Base-by-base conservation (phyloP, 2,329 filamentous ascomycete genomes). In the Aureobasidium leucospermi region DNA sequence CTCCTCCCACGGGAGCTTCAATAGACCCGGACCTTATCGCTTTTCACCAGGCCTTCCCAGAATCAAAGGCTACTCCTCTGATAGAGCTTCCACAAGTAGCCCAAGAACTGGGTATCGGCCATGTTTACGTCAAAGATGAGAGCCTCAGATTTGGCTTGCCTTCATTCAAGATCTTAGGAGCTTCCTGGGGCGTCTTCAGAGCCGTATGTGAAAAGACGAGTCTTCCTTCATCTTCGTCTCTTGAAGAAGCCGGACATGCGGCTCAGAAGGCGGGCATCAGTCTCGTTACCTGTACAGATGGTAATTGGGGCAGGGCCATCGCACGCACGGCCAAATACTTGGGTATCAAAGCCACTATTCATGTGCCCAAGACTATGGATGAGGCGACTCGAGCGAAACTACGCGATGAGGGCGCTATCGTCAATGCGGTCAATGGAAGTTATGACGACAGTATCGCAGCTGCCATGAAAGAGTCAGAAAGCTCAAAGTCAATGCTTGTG, bases 161-260 rank as follows among this genome's bases (percentile, higher is more conserved):
- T 0, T 81, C 88, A 0, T 93, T 91, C 77, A 94, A 94, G 71
- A 88, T 92, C 45, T 79, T 92, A 0, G 89, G 89, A 23, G 88
- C 89, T 1, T 88, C 86, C 1, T 93, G 87, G 87, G 87, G 82
- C 0, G 79, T 82, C 2, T 86, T 83, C 65, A 79, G 81, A 7
- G 82, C 85, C 11, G 89, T 57, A 38, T 57, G 53, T 16, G 42
- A 47, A 13, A 31, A 34, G 31, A 47, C 53, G 10, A 42, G 53
- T 36, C 32, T 57, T n/a, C 10, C 53, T 6, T 38, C 43, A 11
- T 46, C 53, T 28, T 31, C 13, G 16, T 46, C 53, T 13, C 41
- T 57, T 39, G 32, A 47, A 31, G 53, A 57, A 39, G 53, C 53
- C 16, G 53, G 53, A 47, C 32, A 16, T 16, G 53, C 53, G 9